Evolutionary conservation across 148 eudicot species (phyloP), one percentile per base, ranked within the genome.

Genomic region (Nepenthes mirabilis): DNA sequence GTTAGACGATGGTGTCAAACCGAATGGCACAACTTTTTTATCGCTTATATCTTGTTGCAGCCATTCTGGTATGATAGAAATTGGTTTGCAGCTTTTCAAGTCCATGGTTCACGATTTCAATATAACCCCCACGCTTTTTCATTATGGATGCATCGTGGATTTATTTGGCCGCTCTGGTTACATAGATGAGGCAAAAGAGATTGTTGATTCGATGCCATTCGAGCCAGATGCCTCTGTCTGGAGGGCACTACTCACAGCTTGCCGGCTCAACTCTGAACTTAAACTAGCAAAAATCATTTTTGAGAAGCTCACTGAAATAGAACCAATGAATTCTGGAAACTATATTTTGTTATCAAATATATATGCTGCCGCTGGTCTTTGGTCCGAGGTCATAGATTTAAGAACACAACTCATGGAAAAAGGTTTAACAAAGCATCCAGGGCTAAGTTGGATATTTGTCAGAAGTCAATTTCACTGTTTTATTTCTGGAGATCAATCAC

Each of bases 111-210:
- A 72, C 35, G 82, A 71, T 55, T 68, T 60, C 47, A 50, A 51
- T n/a, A 59, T 81, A 52, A 67, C 64, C 51, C 85, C 85, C 34
- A 65, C 55, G 43, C 70, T 75, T 47, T 71, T 70, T 50, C 82
- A 81, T 62, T 81, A 75, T 59, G 73, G 77, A 36, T 81, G 82
- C 60, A 56, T 81, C 52, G 77, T 81, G 48, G 85, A 75, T 70
- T 69, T 81, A 33, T 74, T 77, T 50, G 77, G 75, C 32, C 85
- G 77, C 47, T 70, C 69, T 43, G 77, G 79, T 55, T 61, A 64
- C 56, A 52, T 80, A 11, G 58, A 67, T 14, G 79, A 77, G 67
- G 85, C 85, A 36, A 62, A 51, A 45, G 37, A 37, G 51, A 58
- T 81, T 36, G 66, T 81, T n/a, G 43, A 59, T 33, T 63, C 68